Base-by-base conservation (phyloP, 1,139 yeast genomes). In the Yarrowia galli region DNA sequence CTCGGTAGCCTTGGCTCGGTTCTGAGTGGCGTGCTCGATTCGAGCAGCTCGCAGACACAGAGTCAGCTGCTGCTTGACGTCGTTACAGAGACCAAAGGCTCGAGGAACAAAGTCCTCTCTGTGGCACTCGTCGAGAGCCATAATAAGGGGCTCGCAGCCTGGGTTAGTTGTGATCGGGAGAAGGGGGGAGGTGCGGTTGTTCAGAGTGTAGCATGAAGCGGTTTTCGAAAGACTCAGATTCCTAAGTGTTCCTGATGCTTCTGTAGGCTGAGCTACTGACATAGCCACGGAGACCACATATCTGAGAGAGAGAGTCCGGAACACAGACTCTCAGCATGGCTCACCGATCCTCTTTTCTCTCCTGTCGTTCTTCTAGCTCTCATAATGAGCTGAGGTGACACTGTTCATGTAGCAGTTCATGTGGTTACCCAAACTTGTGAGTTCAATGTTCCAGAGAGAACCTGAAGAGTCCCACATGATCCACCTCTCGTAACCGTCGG, bases 101-200 rank as follows among this genome's bases (percentile, higher is more conserved):
- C 90, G 87, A 73, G 86, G 84, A 71, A 90, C 74, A 72, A 88
- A 89, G 69, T 88, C 90, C 70, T 84, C 85, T 70, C 87, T 83
- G 75, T 93, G 98, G 76, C 99, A 95, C 75, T 91, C 89, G 75
- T 93, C 97, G 16, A 95, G 84, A 0, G 97, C 97, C 71, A 89
- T 89, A 79, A 95, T 92, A 67, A 92, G 84, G 71, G 88, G 89
- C 66, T 86, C 88, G 77, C 99, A 95, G 43, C 89, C 89, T 82
- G 45, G n/a, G 66, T 46, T 61, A 60, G 60, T 36, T 3, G n/a
- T 7, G 58, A 9, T 25, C 48, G 15, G 48, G n/a, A n/a, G n/a
- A n/a, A n/a, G n/a, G n/a, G n/a, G n/a, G n/a, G n/a, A n/a, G n/a
- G n/a, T n/a, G n/a, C n/a, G n/a, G n/a, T n/a, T n/a, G n/a, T n/a